Evolutionary conservation across 768 basidiomycete genomes (phyloP), one percentile per base, ranked within the genome.

Genomic region (Dioszegia hungarica): DNA sequence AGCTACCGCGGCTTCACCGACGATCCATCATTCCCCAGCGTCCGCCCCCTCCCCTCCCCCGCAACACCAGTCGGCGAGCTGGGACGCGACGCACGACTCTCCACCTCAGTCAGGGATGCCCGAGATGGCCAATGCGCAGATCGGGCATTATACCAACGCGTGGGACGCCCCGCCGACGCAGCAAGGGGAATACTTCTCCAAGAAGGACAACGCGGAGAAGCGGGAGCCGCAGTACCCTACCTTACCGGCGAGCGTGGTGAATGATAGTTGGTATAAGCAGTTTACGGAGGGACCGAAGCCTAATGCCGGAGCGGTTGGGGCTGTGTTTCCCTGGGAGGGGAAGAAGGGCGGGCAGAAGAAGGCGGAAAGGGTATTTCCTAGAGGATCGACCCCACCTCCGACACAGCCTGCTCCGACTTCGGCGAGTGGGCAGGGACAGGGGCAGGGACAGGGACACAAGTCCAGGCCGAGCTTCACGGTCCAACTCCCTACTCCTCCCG

Each of bases 281-380:
- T 72, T 64, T n/a, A 62, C 74, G 2, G 29, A 39, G 25, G 66
- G 70, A 47, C 48, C 57, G 9, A 80, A 81, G 15, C 89, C 91
- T 3, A 88, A 92, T 71, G 81, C 79, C 25, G 77, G 77, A 24
- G 88, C 88, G 67, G 82, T 93, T 20, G 86, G 85, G 59, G 79
- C 81, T 31, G 80, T 95, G 31, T 98, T 99, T 75, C 92, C 94
- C n/a, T 99, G 94, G 94, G 94, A 99, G 72, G 82, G 85, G 57
- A 82, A 82, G 57, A 82, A 82, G 2, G 41, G 52, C 0, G 36
- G 59, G 4, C 53, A 68, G 37, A 57, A 51, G 5, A 46, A 57
- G 12, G 62, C 75, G 0, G 54, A 70, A 8, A 43, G 75, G 36
- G 72, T 74, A 3, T 76, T 77, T 62, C 74, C 73, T 10, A 41